phyloP scores from a whole-genome alignment of 805 yeast species.

The Yarrowia bubula region DNA sequence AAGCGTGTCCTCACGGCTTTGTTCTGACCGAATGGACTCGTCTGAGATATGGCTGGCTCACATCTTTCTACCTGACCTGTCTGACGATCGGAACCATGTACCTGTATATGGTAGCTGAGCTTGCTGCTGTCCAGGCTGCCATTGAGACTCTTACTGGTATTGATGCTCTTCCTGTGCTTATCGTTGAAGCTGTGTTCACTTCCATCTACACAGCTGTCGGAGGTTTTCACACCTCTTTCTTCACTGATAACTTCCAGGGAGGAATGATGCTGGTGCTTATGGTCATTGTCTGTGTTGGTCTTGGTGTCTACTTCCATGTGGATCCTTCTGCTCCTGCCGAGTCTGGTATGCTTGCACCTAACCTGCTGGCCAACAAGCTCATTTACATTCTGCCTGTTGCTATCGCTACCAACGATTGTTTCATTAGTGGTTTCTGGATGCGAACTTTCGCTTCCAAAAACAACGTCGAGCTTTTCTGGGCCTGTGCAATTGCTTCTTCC shows the following conservation, averaged over 20 bases:
- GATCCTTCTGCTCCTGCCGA: slow-evolving; percentile 54
- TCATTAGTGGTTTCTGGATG: slow-evolving; percentile 90
- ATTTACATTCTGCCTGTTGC: slow-evolving; percentile 82
- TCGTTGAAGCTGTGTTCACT: slow-evolving; percentile 83
- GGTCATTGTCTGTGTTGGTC: slow-evolving; percentile 71
- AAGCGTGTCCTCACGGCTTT: slow-evolving; percentile 82
- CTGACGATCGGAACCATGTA: slow-evolving; percentile 78
- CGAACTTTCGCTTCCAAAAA: slow-evolving; percentile 86
- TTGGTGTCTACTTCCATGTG: slow-evolving; percentile 69
- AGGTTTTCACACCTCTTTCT: slow-evolving; percentile 83
- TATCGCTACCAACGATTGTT: slow-evolving; percentile 84
- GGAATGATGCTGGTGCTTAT: slow-evolving; percentile 62
- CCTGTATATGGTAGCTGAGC: slow-evolving; percentile 81
- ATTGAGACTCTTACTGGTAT: slow-evolving; percentile 74
- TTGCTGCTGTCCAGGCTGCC: slow-evolving; percentile 76
- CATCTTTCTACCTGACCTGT: slow-evolving; percentile 72
- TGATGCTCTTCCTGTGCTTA: slow-evolving; percentile 73
- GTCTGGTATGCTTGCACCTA: slow-evolving; percentile 61
- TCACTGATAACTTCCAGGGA: slow-evolving; percentile 88
- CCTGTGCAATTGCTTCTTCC: slow-evolving; percentile 71
- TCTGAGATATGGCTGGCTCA: slow-evolving; percentile 67
- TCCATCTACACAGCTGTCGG: slow-evolving; percentile 84
- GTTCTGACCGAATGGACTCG: slow-evolving; percentile 94
- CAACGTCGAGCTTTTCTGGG: slow-evolving; percentile 70
- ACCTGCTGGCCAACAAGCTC: slow-evolving; percentile 83